Evolutionary conservation across 345 rosid genomes (phyloP).

Genomic region (Anastatica hierochuntica): DNA sequence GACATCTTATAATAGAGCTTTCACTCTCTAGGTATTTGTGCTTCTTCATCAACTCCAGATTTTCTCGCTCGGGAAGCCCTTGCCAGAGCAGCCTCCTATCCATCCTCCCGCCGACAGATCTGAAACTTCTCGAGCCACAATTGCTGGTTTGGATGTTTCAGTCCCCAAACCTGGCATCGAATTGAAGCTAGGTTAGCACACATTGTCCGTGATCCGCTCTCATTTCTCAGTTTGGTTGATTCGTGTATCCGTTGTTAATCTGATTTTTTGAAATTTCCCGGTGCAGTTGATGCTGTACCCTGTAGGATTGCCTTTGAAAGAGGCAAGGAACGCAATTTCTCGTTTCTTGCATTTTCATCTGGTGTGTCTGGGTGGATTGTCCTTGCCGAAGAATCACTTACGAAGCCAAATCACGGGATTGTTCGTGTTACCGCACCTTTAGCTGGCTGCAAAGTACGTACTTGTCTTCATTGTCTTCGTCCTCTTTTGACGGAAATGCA

Average conservation of each 20-base stretch:
- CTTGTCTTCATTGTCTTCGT: not conserved
- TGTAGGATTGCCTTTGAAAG: slow-evolving; percentile 94
- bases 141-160: slow-evolving; percentile 56
- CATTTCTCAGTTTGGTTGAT: not conserved
- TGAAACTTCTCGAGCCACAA: slow-evolving; percentile 52
- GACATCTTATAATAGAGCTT: slow-evolving; percentile 9
- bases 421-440: slow-evolving; percentile 80
- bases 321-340: slow-evolving; percentile 79
- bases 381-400: slow-evolving; percentile 40
- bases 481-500: not conserved
- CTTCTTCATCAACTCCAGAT: slow-evolving; percentile 85
- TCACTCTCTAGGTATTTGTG: slow-evolving; percentile 60
- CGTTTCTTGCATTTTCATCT: slow-evolving; percentile 54
- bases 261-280: slow-evolving; percentile 3
- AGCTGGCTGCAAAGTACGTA: slow-evolving; percentile 48
- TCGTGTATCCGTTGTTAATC: slow-evolving; percentile 6
- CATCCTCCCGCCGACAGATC: slow-evolving; percentile 35
- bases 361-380: slow-evolving; percentile 82
- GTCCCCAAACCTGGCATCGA: slow-evolving; percentile 81
- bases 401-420: slow-evolving; percentile 40
- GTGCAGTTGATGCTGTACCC: slow-evolving; percentile 80
- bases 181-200: slow-evolving; percentile 56
- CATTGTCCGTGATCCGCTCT: not conserved
- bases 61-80: slow-evolving; percentile 63
- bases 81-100: slow-evolving; percentile 72